phyloP scores from a whole-genome alignment of 2,329 filamentous ascomycete genomes.

The Colletotrichum tropicicola region DNA sequence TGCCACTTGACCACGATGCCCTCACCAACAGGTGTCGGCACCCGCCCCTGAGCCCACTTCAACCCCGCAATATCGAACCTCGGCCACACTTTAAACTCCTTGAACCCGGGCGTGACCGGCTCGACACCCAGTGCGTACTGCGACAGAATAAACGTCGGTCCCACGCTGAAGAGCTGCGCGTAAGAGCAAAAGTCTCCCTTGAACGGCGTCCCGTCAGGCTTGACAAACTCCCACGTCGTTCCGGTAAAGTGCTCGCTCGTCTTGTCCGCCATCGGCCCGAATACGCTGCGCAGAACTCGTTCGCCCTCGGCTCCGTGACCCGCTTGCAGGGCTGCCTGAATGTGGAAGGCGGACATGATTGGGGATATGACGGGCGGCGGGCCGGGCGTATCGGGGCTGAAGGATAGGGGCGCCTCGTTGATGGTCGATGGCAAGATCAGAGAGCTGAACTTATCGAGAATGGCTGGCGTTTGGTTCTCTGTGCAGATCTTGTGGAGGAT shows the following conservation, averaged over 20 bases:
- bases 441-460: not conserved
- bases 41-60: not conserved
- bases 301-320: not conserved
- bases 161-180: not conserved
- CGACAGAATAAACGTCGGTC: not conserved
- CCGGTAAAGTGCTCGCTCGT: constrained; percentile 5
- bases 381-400: not conserved
- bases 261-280: not conserved
- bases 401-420: constrained; percentile 1
- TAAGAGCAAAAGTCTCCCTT: constrained; percentile 1
- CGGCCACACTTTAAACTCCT: not conserved
- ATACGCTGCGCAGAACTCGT: not conserved
- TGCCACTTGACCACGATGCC: constrained; percentile 4
- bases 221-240: not conserved
- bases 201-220: constrained; percentile 1
- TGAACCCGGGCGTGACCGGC: not conserved
- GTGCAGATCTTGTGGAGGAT: not conserved
- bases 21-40: not conserved
- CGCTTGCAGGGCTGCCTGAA: not conserved
- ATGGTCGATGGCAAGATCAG: not conserved
- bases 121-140: constrained; percentile 3
- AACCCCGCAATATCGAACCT: not conserved
- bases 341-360: not conserved
- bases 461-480: not conserved
- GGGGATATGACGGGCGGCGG: not conserved